phyloP scores from a whole-genome alignment of 2,329 filamentous ascomycete species.

The Parasarocladium wereldwijsianum region DNA sequence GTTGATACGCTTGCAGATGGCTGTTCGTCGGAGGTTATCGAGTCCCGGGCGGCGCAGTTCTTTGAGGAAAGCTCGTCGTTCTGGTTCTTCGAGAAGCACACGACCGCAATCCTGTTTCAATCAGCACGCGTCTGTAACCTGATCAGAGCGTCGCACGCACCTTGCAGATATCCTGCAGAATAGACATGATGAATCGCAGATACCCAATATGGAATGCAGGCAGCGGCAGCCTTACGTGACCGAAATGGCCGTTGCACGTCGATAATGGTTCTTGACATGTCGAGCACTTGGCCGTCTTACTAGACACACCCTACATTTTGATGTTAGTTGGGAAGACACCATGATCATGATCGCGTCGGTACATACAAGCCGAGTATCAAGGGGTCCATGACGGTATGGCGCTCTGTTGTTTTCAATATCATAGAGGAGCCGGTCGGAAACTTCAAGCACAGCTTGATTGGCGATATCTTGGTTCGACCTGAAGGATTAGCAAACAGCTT shows the following conservation, averaged over 20 bases:
- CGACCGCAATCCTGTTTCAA: slow-evolving; percentile 54
- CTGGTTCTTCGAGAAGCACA: slow-evolving; percentile 67
- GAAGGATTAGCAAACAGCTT: background rate
- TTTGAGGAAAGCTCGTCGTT: slow-evolving; percentile 63
- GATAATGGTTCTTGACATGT: slow-evolving; percentile 74
- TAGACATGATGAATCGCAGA: slow-evolving; percentile 80
- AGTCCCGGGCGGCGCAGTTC: slow-evolving; percentile 68
- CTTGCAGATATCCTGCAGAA: slow-evolving; percentile 93
- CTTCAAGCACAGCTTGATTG: slow-evolving; percentile 85
- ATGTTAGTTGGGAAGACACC: slow-evolving; percentile 2
- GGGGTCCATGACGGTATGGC: slow-evolving; percentile 67
- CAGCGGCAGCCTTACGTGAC: slow-evolving; percentile 77
- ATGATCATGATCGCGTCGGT: slow-evolving; percentile 1
- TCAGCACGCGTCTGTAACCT: background rate
- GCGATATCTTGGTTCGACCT: slow-evolving; percentile 89
- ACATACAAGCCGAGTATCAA: slow-evolving; percentile 63
- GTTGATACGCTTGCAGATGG: slow-evolving; percentile 76
- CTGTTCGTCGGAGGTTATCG: slow-evolving; percentile 74
- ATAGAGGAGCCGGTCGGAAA: slow-evolving; percentile 89
- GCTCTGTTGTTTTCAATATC: slow-evolving; percentile 69
- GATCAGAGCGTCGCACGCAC: slow-evolving; percentile 13
- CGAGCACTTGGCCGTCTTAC: slow-evolving; percentile 62
- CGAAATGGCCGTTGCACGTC: slow-evolving; percentile 89
- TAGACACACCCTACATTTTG: slow-evolving; percentile 55
- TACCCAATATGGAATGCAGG: slow-evolving; percentile 95